Base-by-base conservation (phyloP, 176 grass and related monocot genomes). In the Triticum timopheevii region DNA sequence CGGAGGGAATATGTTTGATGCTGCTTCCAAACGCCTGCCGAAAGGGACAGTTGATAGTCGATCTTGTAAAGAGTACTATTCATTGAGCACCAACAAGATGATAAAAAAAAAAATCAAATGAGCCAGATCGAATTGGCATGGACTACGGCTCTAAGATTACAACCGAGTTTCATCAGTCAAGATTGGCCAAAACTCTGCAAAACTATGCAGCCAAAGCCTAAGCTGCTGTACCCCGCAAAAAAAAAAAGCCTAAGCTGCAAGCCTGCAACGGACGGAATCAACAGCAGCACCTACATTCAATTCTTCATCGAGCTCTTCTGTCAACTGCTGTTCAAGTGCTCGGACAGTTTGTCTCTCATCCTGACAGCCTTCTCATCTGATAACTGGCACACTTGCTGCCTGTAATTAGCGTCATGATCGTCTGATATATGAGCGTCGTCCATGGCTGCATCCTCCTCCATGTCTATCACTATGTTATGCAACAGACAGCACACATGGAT, bases 401-500 rank as follows among this genome's bases (percentile, higher is more conserved):
- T 99, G 81, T 96, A 96, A 24, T 88, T 93, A 2, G 15, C 56
- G 4, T 99, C 97, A 23, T 93, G 94, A 7, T 94, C 31, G 3
- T 85, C 76, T 10, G 47, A 91, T 3, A 64, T 16, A 13, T 5
- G 61, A 13, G 36, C 16, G 42, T 92, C 83, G 0, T 69, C 88
- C 75, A 59, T 83, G 7, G 84, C 82, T 83, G 87, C 61, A 63
- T 91, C 93, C 78, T 89, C 83, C 69, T 89, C 83, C 69, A 94
- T 77, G 70, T 92, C 90, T 66, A 98, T 91, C 17, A 90, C 67
- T 61, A 98, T 95, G 79, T 98, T 98, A 54, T 95, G 93, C 81
- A 98, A 64, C 84, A 98, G 54, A 79, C 91, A 95, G 69, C 96
- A 98, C 13, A 95, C 93, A 10, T 95, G 91, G 70, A 95, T 95